Percentiles rank a stretch among this genome's conserved stretches.
phyloP scores from a whole-genome alignment of 176 grass and related monocot species.

The Oryza longistaminata region DNA sequence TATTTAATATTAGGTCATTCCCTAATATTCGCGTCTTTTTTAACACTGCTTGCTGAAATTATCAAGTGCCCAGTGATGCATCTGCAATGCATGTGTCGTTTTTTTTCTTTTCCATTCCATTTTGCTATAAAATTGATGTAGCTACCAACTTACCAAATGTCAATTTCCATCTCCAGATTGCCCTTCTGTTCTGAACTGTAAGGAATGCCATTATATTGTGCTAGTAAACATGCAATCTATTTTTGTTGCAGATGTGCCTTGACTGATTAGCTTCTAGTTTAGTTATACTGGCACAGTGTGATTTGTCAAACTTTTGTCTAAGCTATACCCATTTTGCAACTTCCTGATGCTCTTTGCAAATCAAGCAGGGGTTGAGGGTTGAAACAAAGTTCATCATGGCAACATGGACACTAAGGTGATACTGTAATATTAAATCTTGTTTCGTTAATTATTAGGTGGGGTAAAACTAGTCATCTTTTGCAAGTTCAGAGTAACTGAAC shows the following conservation, averaged over 20 bases:
- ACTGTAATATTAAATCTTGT: background rate
- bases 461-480: background rate
- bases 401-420: slow-evolving; percentile 74
- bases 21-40: too few relatives aligned
- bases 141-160: background rate
- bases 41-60: background rate
- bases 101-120: background rate
- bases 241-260: background rate
- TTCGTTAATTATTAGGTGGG: background rate
- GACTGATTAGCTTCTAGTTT: background rate
- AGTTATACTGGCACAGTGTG: background rate
- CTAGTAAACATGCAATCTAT: background rate
- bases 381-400: slow-evolving; percentile 65
- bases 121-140: background rate
- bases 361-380: slow-evolving; percentile 48
- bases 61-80: background rate
- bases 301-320: background rate
- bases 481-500: background rate
- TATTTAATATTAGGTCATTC: too few relatives aligned
- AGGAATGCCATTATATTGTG: background rate
- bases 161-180: too few relatives aligned
- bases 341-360: background rate
- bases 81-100: background rate
- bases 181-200: background rate
- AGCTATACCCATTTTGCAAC: background rate